phyloP scores from a whole-genome alignment of 2,329 filamentous ascomycete genomes.

The Chrysoporthe cubensis region DNA sequence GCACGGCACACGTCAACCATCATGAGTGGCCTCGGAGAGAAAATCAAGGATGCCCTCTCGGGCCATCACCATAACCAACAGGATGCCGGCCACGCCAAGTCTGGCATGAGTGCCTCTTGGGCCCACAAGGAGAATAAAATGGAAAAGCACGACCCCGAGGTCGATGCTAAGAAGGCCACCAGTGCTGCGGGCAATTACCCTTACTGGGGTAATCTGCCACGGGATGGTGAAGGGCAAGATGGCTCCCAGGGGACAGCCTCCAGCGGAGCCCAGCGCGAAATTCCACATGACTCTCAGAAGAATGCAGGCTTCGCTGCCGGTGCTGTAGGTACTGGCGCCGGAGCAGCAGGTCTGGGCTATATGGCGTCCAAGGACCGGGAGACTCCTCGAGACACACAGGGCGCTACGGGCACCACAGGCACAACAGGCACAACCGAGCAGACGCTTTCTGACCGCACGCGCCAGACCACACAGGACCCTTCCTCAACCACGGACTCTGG shows the following conservation, averaged over 20 bases:
- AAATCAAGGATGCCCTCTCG: constrained; percentile 23
- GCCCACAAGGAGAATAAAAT: neutral
- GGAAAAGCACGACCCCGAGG: constrained; percentile 13
- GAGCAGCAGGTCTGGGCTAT: neutral
- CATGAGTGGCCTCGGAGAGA: constrained; percentile 24
- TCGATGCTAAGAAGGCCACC: constrained; percentile 14
- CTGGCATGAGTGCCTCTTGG: constrained; percentile 1
- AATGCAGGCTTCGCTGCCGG: constrained; percentile 14
- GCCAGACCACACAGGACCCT: neutral
- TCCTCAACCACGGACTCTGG: too few relatives aligned
- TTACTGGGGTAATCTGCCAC: constrained; percentile 24
- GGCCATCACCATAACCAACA: constrained; percentile 12
- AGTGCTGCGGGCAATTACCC: constrained; percentile 28
- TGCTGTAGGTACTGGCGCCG: constrained; percentile 11
- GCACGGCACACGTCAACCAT: neutral
- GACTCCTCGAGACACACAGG: neutral
- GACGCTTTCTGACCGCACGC: neutral
- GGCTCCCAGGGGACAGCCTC: neutral
- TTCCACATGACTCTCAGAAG: neutral
- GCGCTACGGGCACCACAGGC: neutral
- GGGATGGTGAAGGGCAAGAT: constrained; percentile 2
- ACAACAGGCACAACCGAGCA: neutral
- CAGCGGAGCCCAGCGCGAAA: neutral
- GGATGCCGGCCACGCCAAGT: constrained; percentile 7
- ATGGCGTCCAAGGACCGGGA: neutral